A percentile compares a stretch with the other conserved stretches of the same genome.
These are phyloP conservation scores for Astrocystis sublimbata DNA, from an alignment of 495 filamentous ascomycete species.

Conservation along the genomic window DNA sequence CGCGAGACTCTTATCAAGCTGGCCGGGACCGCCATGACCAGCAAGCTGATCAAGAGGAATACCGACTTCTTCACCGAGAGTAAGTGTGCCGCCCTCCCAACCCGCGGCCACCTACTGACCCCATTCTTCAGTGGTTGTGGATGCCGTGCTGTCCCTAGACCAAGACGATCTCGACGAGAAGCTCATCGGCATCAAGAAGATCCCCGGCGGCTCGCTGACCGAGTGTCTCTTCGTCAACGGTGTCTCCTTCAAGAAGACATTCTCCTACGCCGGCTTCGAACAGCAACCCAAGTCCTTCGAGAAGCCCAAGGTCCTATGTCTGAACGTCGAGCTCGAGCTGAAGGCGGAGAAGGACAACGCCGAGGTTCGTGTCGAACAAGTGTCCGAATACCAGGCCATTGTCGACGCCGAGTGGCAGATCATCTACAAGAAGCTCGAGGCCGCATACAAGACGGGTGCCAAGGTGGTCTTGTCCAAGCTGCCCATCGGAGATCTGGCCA, in stretches of 20 bases:
- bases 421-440: constrained; percentile 98
- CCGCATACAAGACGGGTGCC: constrained; percentile 85
- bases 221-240: constrained; percentile 97
- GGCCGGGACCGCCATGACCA: constrained; percentile 98
- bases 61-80: constrained; percentile 97
- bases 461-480: constrained; percentile 97
- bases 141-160: constrained; percentile 94
- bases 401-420: constrained; percentile 99
- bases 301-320: constrained; percentile 90
- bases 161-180: constrained; percentile 97
- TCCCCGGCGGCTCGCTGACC: constrained; percentile 93
- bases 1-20: constrained; percentile 87
- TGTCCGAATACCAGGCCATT: constrained; percentile 98
- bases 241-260: constrained; percentile 99
- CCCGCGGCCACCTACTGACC: constrained; percentile 2
- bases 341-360: constrained; percentile 99
- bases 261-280: constrained; percentile 98
- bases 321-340: constrained; percentile 96
- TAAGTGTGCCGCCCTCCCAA: constrained; percentile 44
- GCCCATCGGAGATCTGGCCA: constrained; percentile 95
- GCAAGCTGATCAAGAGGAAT: constrained; percentile 98
- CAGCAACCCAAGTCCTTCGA: constrained; percentile 96
- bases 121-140: constrained; percentile 80
- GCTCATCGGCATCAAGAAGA: constrained; percentile 96
- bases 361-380: constrained; percentile 95